These are phyloP conservation scores for Penicillium lividum DNA, from an alignment of 495 filamentous ascomycete genomes.

Conservation along the genomic window DNA sequence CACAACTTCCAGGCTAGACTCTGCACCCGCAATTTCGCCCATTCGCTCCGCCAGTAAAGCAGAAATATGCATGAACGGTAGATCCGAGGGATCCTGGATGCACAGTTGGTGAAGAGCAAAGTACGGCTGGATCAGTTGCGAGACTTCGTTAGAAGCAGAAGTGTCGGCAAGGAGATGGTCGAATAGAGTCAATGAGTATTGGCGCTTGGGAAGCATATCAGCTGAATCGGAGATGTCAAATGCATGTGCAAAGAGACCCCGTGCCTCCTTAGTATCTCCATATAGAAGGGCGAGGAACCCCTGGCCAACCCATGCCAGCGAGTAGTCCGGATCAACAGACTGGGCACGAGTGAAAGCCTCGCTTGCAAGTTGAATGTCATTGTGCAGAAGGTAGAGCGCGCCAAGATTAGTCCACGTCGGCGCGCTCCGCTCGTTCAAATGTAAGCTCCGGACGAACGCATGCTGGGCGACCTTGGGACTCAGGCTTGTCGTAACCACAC, in stretches of 20 bases:
- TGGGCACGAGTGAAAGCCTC: slow-evolving; percentile 88
- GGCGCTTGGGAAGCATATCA: slow-evolving; percentile 66
- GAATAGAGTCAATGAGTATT: slow-evolving; percentile 76
- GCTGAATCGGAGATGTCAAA: slow-evolving; percentile 86
- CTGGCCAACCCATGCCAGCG: slow-evolving; percentile 91
- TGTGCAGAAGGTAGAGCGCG: slow-evolving; percentile 79
- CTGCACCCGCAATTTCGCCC: slow-evolving; percentile 64
- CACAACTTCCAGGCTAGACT: slow-evolving; percentile 60
- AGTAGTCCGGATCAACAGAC: slow-evolving; percentile 89
- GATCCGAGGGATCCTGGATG: slow-evolving; percentile 63
- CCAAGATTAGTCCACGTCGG: slow-evolving; percentile 90
- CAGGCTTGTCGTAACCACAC: slow-evolving; percentile 80
- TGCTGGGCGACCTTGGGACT: slow-evolving; percentile 92
- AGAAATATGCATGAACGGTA: slow-evolving; percentile 73
- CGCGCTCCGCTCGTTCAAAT: slow-evolving; percentile 84
- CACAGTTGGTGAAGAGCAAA: slow-evolving; percentile 85
- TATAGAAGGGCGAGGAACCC: slow-evolving; percentile 75
- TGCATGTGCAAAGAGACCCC: slow-evolving; percentile 87
- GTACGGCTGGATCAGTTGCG: slow-evolving; percentile 69
- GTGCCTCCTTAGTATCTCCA: slow-evolving; percentile 74
- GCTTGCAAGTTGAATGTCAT: slow-evolving; percentile 80
- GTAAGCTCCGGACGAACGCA: slow-evolving; percentile 86
- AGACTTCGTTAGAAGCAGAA: slow-evolving; percentile 58
- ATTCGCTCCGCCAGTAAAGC: slow-evolving; percentile 81
- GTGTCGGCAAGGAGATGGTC: slow-evolving; percentile 66